These are phyloP conservation scores for Bruguiera parviflora DNA, from an alignment of 345 rosid species.

Conservation along the genomic window DNA sequence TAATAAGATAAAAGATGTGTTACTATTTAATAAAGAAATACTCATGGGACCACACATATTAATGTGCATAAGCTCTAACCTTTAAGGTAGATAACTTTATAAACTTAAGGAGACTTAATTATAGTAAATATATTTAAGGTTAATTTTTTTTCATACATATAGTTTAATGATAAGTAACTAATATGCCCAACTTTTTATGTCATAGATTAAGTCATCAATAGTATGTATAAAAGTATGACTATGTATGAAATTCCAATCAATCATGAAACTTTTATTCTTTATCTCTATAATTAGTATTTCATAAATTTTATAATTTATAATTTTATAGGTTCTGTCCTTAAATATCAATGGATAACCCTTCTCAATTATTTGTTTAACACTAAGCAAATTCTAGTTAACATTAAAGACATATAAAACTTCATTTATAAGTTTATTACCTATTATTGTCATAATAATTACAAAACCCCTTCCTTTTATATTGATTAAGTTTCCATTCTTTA, in stretches of 20 bases:
- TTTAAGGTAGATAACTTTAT: not conserved
- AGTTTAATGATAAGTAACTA: not conserved
- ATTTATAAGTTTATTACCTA: not conserved
- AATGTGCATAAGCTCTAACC: constrained; percentile 8
- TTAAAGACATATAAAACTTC: not conserved
- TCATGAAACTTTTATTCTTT: not conserved
- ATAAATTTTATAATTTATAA: not conserved
- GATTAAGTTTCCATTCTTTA: not conserved
- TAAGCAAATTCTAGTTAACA: not conserved
- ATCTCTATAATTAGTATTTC: not conserved
- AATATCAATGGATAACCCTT: not conserved
- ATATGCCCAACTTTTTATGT: constrained; percentile 7
- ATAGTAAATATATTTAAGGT: not conserved
- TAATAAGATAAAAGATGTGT: not conserved
- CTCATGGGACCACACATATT: not conserved
- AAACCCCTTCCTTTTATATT: constrained; percentile 1
- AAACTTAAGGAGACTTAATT: not conserved
- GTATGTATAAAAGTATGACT: not conserved
- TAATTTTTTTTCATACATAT: not conserved
- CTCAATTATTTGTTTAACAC: not conserved
- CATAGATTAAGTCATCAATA: not conserved
- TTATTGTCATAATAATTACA: not conserved
- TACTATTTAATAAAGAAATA: not conserved
- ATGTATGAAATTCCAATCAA: not conserved
- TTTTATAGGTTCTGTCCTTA: not conserved